These are phyloP conservation scores for Talaromyces trachyspermus DNA, from an alignment of 495 filamentous ascomycete genomes.

Conservation along the genomic window DNA sequence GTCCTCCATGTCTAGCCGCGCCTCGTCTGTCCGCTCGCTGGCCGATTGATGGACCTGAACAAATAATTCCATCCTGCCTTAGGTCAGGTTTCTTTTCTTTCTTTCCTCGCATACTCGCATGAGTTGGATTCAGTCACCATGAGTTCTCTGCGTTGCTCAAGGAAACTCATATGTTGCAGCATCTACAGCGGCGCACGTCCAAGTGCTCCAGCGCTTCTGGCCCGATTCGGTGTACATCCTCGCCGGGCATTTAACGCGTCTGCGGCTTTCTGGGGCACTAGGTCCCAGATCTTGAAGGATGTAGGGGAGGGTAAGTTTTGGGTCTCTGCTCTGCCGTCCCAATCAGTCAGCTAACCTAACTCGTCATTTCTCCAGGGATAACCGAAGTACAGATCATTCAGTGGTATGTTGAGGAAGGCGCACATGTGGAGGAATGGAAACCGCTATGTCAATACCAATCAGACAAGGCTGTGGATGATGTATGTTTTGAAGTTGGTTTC, in stretches of 20 bases:
- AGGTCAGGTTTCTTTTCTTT: slow-evolving; percentile 5
- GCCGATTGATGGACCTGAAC: no score
- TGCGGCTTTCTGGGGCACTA: slow-evolving; percentile 51
- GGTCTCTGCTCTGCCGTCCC: no score
- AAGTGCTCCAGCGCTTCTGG: slow-evolving; percentile 1
- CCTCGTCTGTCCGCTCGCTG: no score
- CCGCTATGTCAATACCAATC: slow-evolving; percentile 96
- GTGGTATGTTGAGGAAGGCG: slow-evolving; percentile 97
- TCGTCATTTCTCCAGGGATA: slow-evolving; percentile 54
- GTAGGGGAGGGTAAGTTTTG: slow-evolving; percentile 80
- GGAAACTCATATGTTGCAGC: background rate
- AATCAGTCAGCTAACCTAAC: no score
- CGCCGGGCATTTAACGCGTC: slow-evolving; percentile 55
- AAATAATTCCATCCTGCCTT: no score
- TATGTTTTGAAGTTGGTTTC: slow-evolving; percentile 16
- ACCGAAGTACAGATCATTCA: slow-evolving; percentile 98
- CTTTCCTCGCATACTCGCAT: slow-evolving; percentile 6
- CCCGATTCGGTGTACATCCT: background rate
- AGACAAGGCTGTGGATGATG: slow-evolving; percentile 96
- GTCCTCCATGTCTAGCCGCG: no score
- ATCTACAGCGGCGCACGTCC: background rate
- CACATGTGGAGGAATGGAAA: slow-evolving; percentile 95
- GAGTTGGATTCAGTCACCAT: slow-evolving; percentile 17
- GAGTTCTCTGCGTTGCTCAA: slow-evolving; percentile 24
- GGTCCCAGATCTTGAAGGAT: slow-evolving; percentile 88